Evolutionary conservation across 2,329 filamentous ascomycete species (phyloP).

Genomic region (Penicillium sp.): DNA sequence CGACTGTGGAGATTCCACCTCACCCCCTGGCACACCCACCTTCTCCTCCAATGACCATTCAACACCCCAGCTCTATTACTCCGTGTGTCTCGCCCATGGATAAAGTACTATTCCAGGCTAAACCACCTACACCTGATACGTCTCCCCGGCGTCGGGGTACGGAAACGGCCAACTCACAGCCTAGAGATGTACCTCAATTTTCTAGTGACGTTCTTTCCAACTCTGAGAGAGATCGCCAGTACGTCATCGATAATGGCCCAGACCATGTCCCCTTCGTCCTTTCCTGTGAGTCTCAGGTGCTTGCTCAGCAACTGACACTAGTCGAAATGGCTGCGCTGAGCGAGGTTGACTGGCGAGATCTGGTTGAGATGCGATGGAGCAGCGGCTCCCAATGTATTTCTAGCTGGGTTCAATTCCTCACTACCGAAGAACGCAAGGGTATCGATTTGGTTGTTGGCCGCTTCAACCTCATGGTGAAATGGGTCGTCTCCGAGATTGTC

Average conservation of each 20-base stretch:
- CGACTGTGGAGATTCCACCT: conserved; percentile 43
- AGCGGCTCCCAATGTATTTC: conserved; percentile 53
- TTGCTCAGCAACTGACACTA: conserved; percentile 65
- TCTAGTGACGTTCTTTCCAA: conserved; percentile 36
- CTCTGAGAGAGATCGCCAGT: conserved; percentile 30
- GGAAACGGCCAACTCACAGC: conserved; percentile 17
- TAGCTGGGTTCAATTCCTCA: conserved; percentile 65
- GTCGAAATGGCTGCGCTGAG: conserved; percentile 66
- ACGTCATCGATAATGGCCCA: conserved; percentile 15
- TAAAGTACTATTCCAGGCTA: conserved; percentile 34
- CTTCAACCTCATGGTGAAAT: conserved; percentile 68
- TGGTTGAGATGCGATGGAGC: conserved; percentile 65
- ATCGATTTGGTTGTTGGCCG: conserved; percentile 66
- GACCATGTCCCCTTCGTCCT: conserved; percentile 63
- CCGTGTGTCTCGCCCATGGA: conserved; percentile 34
- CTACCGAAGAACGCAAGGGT: conserved; percentile 55
- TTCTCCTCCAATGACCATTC: conserved; percentile 48
- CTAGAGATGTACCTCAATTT: conserved; percentile 28
- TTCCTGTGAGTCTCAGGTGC: conserved; percentile 60
- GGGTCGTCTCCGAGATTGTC: conserved; percentile 63
- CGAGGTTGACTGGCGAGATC: conserved; percentile 67
- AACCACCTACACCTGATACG: conserved; percentile 46
- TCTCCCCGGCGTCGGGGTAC: conserved; percentile 35
- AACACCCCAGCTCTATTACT: conserved; percentile 36
- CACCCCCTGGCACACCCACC: conserved; percentile 50